Percentiles rank a stretch among this genome's conserved stretches.
Conservation (phyloP, 768 basidiomycete species). For the Boletellus ananas region DNA sequence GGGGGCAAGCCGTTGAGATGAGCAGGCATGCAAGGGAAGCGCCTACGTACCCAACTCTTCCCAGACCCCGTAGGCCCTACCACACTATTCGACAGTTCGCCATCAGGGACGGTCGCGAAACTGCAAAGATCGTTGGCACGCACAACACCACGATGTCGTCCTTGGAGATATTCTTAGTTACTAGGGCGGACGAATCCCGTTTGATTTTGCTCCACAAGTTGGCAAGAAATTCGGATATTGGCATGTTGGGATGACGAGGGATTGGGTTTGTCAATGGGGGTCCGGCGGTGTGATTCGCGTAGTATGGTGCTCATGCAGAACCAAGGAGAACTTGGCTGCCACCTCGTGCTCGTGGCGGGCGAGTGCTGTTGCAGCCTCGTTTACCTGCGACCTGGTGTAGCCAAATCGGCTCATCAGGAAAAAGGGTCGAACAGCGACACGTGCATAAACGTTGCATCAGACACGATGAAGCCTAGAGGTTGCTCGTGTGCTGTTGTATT, state of each 20-base stretch:
- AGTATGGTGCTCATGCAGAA: background rate
- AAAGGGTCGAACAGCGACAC: too few species aligned
- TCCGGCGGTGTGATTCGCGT: background rate
- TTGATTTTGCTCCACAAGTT: conserved; percentile 14
- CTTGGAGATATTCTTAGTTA: conserved; percentile 6
- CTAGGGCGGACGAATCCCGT: background rate
- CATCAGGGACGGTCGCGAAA: background rate
- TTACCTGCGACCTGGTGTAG: too few species aligned
- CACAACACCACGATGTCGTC: conserved; percentile 22
- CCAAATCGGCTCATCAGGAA: too few species aligned
- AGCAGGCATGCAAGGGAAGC: background rate
- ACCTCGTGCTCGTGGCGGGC: too few species aligned
- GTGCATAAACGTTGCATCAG: too few species aligned
- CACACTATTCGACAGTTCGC: conserved; percentile 2
- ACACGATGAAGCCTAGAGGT: too few species aligned
- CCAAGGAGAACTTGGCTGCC: too few species aligned
- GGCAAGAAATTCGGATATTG: background rate
- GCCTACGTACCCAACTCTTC: conserved; percentile 18
- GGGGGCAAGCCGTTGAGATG: background rate
- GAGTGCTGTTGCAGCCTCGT: too few species aligned
- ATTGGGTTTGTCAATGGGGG: too few species aligned
- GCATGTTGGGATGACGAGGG: background rate
- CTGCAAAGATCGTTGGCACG: background rate
- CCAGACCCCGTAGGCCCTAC: conserved; percentile 19
- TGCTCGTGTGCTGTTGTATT: too few species aligned